phyloP scores from a whole-genome alignment of 192 early-diverging fungal species.

The Coemansia sp. region DNA sequence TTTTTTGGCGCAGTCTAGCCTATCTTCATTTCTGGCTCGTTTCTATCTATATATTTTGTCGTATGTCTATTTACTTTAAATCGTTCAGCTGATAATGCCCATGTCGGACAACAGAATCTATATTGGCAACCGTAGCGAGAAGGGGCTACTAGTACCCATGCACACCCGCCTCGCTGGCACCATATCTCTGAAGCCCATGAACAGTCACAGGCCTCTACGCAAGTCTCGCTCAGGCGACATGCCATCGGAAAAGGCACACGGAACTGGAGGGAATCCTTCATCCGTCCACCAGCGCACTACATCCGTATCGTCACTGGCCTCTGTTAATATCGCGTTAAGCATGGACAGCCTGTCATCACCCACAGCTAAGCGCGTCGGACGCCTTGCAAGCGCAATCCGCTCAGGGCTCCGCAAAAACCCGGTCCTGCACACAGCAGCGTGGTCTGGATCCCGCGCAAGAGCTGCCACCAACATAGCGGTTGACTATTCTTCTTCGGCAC shows the following conservation, averaged over 20 bases:
- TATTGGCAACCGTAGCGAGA: not conserved
- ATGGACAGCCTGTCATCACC: conserved; percentile 1
- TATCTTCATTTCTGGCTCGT: not conserved
- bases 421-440: not conserved
- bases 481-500: conserved; percentile 9
- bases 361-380: conserved; percentile 6
- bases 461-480: conserved; percentile 24
- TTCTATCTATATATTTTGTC: not conserved
- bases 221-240: conserved; percentile 37
- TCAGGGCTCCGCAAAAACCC: conserved; percentile 15
- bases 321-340: not conserved
- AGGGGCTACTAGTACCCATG: not conserved
- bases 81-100: not conserved
- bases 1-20: not conserved
- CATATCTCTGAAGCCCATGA: not conserved
- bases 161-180: not conserved
- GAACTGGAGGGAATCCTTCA: not conserved
- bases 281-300: conserved; percentile 35
- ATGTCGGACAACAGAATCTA: not conserved
- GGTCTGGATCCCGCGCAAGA: conserved; percentile 14
- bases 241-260: not conserved
- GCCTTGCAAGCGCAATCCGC: conserved; percentile 23
- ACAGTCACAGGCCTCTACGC: conserved; percentile 7
- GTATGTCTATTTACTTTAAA: not conserved
- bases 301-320: conserved; percentile 22